Conservation (phyloP, 352 stramenopile species). For the Phytopythium chamaehyphon region DNA sequence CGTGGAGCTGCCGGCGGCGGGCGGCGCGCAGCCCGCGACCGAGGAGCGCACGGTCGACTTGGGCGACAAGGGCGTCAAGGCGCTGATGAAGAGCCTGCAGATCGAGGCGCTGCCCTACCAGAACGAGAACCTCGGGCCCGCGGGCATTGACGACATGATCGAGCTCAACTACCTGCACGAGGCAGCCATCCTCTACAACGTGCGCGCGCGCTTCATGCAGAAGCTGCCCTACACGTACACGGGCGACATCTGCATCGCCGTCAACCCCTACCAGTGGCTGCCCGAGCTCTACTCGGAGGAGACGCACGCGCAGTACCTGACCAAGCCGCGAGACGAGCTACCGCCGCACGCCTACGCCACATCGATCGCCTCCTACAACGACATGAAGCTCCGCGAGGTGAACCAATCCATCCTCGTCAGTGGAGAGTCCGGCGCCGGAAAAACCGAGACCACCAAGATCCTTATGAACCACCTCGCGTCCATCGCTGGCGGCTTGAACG, state of each 20-base stretch:
- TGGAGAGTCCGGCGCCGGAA: constrained; percentile 87
- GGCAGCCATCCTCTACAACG: constrained; percentile 87
- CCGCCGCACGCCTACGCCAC: constrained; percentile 78
- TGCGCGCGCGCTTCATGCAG: constrained; percentile 79
- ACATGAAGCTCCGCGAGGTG: constrained; percentile 59
- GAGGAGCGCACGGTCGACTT: constrained; percentile 76
- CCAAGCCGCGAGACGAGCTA: constrained; percentile 69
- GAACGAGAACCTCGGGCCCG: constrained; percentile 63
- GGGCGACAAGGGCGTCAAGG: constrained; percentile 64
- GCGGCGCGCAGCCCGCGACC: constrained; percentile 11
- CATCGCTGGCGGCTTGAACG: constrained; percentile 79
- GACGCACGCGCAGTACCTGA: constrained; percentile 70
- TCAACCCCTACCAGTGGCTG: constrained; percentile 96
- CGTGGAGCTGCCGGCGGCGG: constrained; percentile 39
- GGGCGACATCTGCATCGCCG: constrained; percentile 96
- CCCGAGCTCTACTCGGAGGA: constrained; percentile 84
- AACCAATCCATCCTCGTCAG: constrained; percentile 88
- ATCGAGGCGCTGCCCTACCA: constrained; percentile 82
- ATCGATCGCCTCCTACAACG: constrained; percentile 73
- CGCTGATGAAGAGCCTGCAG: constrained; percentile 63
- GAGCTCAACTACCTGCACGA: constrained; percentile 89
- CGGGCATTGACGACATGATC: constrained; percentile 86
- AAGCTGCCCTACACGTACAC: constrained; percentile 95
- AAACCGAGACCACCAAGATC: constrained; percentile 95
- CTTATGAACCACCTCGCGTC: constrained; percentile 84